Evolutionary conservation across 2,329 filamentous ascomycete species (phyloP), one percentile per base, ranked within the genome.

Genomic region (Dactylellina parvicollis): DNA sequence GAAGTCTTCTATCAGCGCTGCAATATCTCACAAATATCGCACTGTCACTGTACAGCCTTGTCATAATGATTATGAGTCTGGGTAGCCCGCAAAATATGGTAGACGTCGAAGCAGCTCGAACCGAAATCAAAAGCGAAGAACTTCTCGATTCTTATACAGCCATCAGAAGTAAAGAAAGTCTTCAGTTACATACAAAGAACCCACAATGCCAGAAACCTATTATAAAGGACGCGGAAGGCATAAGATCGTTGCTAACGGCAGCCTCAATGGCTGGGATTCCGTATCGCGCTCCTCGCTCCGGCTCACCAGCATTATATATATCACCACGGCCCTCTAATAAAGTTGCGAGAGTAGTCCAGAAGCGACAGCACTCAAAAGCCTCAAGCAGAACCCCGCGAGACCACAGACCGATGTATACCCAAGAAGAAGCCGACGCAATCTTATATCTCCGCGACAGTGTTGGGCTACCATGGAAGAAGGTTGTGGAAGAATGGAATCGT

Each of bases 341-440:
- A n/a, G 32, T 24, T 28, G 4, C 46, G 30, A 12, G 16, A 32
- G 18, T 14, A 24, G 36, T 18, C 24, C 26, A 52, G 10, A 56
- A 38, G 55, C 18, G 34, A 4, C 59, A 34, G 32, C 5, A 16
- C 22, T n/a, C 28, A 2, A 60, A 64, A 49, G 18, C 32, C 1
- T 18, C 60, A 5, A 60, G 56, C 22, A 62, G 54, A 20, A 54
- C 60, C 10, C 69, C 59, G 40, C 40, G 69, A 24, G 69, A 73
- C 30, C 69, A 64, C 26, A 55, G 69, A 44, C 69, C 69, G 2
- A 73, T 73, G 69, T 73, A 73, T 26, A 65, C 52, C 3, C 69
- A 65, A 36, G 69, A 73, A 26, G 69, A 73, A 44, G 69, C 69
- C 30, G 69, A 73, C 44, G 69, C 69, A 9, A 73, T 73, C 30